A percentile compares a stretch with the other conserved stretches of the same genome.
phyloP scores from a whole-genome alignment of 768 basidiomycete genomes.

The Xerocomus potaroensis region DNA sequence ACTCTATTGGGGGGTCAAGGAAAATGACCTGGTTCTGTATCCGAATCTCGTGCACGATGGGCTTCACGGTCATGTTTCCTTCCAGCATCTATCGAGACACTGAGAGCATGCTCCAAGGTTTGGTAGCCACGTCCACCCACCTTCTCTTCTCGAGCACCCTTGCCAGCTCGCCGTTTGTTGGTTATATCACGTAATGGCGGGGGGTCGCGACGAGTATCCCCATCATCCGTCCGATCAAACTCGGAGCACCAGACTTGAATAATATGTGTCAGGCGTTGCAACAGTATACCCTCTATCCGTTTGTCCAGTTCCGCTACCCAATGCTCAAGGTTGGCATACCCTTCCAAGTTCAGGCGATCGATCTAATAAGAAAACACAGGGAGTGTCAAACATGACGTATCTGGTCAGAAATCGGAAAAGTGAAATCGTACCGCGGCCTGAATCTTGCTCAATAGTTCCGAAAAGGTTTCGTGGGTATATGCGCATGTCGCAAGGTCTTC shows the following conservation, averaged over 20 bases:
- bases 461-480: slow-evolving; percentile 80
- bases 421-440: slow-evolving; percentile 71
- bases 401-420: neutral
- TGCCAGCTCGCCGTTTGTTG: slow-evolving; percentile 68
- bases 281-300: slow-evolving; percentile 76
- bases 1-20: slow-evolving; percentile 95
- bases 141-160: slow-evolving; percentile 77
- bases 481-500: slow-evolving; percentile 86
- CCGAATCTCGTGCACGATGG: slow-evolving; percentile 91
- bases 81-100: slow-evolving; percentile 57
- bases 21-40: slow-evolving; percentile 99
- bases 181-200: slow-evolving; percentile 47
- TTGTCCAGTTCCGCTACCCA: slow-evolving; percentile 86
- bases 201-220: slow-evolving; percentile 52
- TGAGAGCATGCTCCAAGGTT: neutral
- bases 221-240: slow-evolving; percentile 75
- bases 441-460: slow-evolving; percentile 68
- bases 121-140: slow-evolving; percentile 31
- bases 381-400: neutral
- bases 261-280: slow-evolving; percentile 69
- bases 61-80: slow-evolving; percentile 70
- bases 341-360: slow-evolving; percentile 92
- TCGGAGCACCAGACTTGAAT: slow-evolving; percentile 86
- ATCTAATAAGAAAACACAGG: slow-evolving; percentile 47
- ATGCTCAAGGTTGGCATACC: slow-evolving; percentile 88